phyloP scores from a whole-genome alignment of 2,329 filamentous ascomycete species.

The Pseudocercospora musae region DNA sequence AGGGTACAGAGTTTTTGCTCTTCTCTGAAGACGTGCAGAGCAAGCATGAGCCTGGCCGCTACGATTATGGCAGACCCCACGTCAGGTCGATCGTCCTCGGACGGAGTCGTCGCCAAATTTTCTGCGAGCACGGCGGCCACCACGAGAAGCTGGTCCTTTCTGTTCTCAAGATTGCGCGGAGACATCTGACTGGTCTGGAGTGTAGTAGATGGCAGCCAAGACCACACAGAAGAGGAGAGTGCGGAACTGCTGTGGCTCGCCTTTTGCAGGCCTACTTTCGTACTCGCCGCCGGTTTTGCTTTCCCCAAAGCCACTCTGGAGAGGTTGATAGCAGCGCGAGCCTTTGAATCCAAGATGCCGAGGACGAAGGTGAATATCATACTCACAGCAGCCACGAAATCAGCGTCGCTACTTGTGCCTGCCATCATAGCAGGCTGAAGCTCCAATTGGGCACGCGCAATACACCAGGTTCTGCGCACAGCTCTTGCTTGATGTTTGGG shows the following conservation, averaged over 20 bases:
- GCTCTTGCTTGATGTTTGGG: constrained; percentile 22
- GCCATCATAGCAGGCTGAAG: constrained; percentile 12
- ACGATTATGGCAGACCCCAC: constrained; percentile 1
- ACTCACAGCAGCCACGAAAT: constrained; percentile 41
- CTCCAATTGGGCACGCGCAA: constrained; percentile 23
- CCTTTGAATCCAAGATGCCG: constrained; percentile 28
- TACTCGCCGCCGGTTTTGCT: background rate
- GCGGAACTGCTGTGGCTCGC: background rate
- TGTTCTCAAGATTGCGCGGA: constrained; percentile 12
- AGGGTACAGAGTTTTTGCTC: constrained; percentile 74
- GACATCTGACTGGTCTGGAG: constrained; percentile 1
- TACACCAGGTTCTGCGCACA: constrained; percentile 32
- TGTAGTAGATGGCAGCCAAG: constrained; percentile 19
- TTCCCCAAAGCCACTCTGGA: constrained; percentile 25
- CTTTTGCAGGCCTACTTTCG: background rate
- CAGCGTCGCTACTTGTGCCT: constrained; percentile 18
- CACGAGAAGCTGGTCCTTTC: constrained; percentile 29
- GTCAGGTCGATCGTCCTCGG: background rate
- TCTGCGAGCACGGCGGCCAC: constrained; percentile 28
- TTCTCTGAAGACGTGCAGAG: constrained; percentile 81
- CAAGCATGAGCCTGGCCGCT: constrained; percentile 49
- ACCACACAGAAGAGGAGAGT: constrained; percentile 20
- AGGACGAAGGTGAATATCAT: constrained; percentile 41
- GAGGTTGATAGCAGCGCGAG: constrained; percentile 27
- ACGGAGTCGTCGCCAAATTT: constrained; percentile 16